Conservation (phyloP, 2,329 filamentous ascomycete species). For the Leptographium flavum region DNA sequence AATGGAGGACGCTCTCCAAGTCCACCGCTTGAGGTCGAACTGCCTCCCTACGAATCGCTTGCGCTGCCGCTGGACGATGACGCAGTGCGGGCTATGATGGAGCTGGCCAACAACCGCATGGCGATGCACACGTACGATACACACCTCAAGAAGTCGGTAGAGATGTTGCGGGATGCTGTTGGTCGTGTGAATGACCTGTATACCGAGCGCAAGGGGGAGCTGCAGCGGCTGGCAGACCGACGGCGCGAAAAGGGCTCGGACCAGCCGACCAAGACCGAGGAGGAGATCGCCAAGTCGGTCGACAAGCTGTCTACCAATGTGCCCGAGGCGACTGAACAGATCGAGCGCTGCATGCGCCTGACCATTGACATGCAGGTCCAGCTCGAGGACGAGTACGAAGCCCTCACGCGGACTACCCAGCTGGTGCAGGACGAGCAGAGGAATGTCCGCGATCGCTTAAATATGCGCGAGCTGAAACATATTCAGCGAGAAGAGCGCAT, state of each 20-base stretch:
- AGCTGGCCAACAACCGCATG: conserved; percentile 27
- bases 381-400: conserved; percentile 31
- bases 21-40: conserved; percentile 11
- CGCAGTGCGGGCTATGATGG: conserved; percentile 24
- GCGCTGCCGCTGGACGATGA: conserved; percentile 27
- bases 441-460: conserved; percentile 7
- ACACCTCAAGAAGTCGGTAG: conserved; percentile 30
- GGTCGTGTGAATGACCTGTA: conserved; percentile 33
- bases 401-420: conserved; percentile 22
- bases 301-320: conserved; percentile 24
- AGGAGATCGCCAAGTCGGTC: conserved; percentile 21
- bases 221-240: conserved; percentile 19
- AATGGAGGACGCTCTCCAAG: background rate
- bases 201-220: conserved; percentile 20
- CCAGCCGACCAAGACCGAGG: conserved; percentile 11
- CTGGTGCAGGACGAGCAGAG: conserved; percentile 14
- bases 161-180: conserved; percentile 26
- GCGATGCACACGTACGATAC: conserved; percentile 27
- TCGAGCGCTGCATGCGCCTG: conserved; percentile 31
- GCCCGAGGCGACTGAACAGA: conserved; percentile 25
- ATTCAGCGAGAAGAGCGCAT: background rate
- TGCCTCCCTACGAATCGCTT: conserved; percentile 38
- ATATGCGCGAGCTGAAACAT: background rate
- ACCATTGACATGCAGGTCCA: conserved; percentile 34
- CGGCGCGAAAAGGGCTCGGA: conserved; percentile 17